Conservation (phyloP, 768 basidiomycete genomes). For the Mycena galericulata region DNA sequence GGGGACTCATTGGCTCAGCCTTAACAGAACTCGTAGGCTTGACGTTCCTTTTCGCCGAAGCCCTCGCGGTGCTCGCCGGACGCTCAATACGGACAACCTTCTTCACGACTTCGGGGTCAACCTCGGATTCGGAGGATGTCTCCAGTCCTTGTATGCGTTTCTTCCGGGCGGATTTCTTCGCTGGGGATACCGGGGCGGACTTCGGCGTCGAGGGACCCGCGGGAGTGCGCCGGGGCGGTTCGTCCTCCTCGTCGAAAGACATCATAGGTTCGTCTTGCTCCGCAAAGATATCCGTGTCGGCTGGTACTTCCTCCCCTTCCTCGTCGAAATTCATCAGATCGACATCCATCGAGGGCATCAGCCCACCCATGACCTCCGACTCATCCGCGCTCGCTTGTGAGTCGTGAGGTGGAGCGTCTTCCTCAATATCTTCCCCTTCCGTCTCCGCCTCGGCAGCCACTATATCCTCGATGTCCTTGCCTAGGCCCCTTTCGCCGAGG, state of each 20-base stretch:
- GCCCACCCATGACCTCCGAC: slow-evolving; percentile 31
- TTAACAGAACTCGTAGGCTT: too few relatives aligned
- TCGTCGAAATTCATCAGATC: slow-evolving; percentile 13
- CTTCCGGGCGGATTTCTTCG: slow-evolving; percentile 2
- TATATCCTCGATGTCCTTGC: slow-evolving; percentile 16
- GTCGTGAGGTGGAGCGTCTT: not conserved
- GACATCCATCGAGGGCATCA: slow-evolving; percentile 23
- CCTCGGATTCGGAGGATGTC: slow-evolving; percentile 12
- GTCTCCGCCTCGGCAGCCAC: slow-evolving; percentile 18
- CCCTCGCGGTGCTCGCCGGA: not conserved
- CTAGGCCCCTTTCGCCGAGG: slow-evolving; percentile 58
- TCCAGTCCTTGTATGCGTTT: slow-evolving; percentile 3
- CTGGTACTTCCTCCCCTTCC: not conserved
- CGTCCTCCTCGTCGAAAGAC: not conserved
- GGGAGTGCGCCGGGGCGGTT: not conserved
- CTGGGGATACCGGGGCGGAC: slow-evolving; percentile 7
- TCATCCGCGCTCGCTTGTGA: slow-evolving; percentile 30
- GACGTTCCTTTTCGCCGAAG: not conserved
- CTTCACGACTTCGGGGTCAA: slow-evolving; percentile 17
- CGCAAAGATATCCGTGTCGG: not conserved
- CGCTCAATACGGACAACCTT: slow-evolving; percentile 17
- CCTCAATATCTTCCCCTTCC: not conserved
- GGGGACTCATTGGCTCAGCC: too few relatives aligned
- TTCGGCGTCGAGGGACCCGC: slow-evolving; percentile 4
- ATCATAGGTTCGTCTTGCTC: not conserved